Evolutionary conservation across 768 basidiomycete species (phyloP).

Genomic region (Bullera alba): DNA sequence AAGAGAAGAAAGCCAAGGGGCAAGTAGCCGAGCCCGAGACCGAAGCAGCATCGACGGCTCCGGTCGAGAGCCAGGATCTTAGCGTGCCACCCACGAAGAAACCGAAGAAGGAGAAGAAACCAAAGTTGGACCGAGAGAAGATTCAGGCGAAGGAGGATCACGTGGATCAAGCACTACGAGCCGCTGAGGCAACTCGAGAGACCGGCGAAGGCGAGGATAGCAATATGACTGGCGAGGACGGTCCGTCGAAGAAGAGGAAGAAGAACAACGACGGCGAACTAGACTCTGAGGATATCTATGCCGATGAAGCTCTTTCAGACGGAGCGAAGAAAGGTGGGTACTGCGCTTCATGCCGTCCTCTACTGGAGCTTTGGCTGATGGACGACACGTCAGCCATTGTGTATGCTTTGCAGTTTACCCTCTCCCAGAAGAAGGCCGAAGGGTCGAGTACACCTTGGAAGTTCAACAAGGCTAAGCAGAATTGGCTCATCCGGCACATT

Average conservation of each 20-base stretch:
- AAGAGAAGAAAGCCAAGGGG: slow-evolving; percentile 2
- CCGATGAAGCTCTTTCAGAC: slow-evolving; percentile 3
- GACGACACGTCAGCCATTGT: neutral
- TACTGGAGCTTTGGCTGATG: neutral
- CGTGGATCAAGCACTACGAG: no score
- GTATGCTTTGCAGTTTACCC: slow-evolving; percentile 1
- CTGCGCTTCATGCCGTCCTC: neutral
- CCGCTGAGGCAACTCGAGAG: neutral
- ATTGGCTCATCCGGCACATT: slow-evolving; percentile 9
- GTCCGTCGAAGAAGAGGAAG: neutral
- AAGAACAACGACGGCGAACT: neutral
- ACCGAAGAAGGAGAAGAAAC: slow-evolving; percentile 3
- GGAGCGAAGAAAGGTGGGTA: slow-evolving; percentile 10
- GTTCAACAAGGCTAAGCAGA: slow-evolving; percentile 1
- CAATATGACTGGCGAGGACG: neutral
- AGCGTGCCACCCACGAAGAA: neutral
- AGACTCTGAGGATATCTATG: neutral
- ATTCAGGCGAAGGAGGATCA: neutral
- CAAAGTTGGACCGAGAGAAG: neutral
- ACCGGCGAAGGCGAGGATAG: neutral
- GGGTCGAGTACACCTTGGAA: neutral
- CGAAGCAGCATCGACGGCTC: neutral
- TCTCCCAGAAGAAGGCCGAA: neutral
- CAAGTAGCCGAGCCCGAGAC: slow-evolving; percentile 2
- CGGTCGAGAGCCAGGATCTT: neutral